These are phyloP conservation scores for Monosporozyma solicola DNA, from an alignment of 805 yeast genomes.

Conservation along the genomic window DNA sequence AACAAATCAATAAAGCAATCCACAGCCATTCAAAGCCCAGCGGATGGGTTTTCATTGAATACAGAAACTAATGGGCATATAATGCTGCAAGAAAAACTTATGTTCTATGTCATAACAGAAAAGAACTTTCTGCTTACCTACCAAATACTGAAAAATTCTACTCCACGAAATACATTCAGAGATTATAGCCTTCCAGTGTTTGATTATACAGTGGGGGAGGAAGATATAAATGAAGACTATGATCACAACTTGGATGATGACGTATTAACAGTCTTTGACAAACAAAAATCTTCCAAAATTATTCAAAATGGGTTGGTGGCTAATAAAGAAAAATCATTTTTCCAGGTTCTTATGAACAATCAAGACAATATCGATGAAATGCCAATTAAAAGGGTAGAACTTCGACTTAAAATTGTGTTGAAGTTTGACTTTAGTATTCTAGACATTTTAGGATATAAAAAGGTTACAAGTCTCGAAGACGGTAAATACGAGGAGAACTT, in stretches of 20 bases:
- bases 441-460: constrained; percentile 23
- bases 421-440: constrained; percentile 26
- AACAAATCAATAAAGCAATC: constrained; percentile 18
- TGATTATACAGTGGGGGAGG: constrained; percentile 8
- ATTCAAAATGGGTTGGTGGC: constrained; percentile 30
- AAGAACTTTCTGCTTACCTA: constrained; percentile 24
- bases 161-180: constrained; percentile 15
- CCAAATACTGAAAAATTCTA: constrained; percentile 21
- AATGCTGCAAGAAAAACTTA: constrained; percentile 17
- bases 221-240: constrained; percentile 12
- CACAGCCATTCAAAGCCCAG: constrained; percentile 8
- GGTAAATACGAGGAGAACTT: constrained; percentile 18
- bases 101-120: constrained; percentile 24
- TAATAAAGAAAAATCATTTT: constrained; percentile 24
- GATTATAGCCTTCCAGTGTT: constrained; percentile 26
- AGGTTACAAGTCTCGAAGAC: constrained; percentile 10
- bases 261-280: constrained; percentile 25
- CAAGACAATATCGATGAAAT: constrained; percentile 22
- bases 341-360: constrained; percentile 17
- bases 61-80: constrained; percentile 5
- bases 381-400: constrained; percentile 25
- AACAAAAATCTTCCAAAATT: constrained; percentile 20
- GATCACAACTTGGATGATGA: constrained; percentile 22
- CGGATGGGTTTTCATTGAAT: constrained; percentile 14
- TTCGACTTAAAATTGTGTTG: constrained; percentile 24